These are phyloP conservation scores for Tubosaeta sp. DNA, from an alignment of 768 basidiomycete genomes.

Conservation along the genomic window DNA sequence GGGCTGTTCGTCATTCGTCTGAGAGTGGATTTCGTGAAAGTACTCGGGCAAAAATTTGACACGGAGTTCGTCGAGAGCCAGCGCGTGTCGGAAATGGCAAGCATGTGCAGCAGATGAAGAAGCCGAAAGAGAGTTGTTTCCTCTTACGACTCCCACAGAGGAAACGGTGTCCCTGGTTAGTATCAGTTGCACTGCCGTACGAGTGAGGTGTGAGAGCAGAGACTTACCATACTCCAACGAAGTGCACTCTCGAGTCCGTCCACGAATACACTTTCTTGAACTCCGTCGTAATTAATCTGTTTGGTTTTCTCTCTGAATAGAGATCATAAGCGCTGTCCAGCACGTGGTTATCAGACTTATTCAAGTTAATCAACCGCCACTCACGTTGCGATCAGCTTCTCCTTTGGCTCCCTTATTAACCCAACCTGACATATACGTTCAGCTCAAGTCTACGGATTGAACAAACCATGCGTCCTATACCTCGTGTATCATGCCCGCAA, in stretches of 20 bases:
- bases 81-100: conserved; percentile 57
- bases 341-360: background rate
- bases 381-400: conserved; percentile 29
- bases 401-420: conserved; percentile 24
- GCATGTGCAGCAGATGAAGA: conserved; percentile 52
- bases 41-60: conserved; percentile 52
- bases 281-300: conserved; percentile 13
- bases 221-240: conserved; percentile 50
- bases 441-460: background rate
- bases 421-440: conserved; percentile 25
- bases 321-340: conserved; percentile 13
- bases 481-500: conserved; percentile 39
- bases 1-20: conserved; percentile 6
- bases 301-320: conserved; percentile 9
- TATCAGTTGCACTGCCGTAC: background rate
- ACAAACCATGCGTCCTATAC: conserved; percentile 8
- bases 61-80: conserved; percentile 58
- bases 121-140: conserved; percentile 49
- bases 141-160: conserved; percentile 51
- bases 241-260: conserved; percentile 42
- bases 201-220: background rate
- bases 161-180: conserved; percentile 59
- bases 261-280: conserved; percentile 47
- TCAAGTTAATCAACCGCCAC: background rate
- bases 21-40: conserved; percentile 26